These are phyloP conservation scores for Phytophthora vignae DNA, from an alignment of 352 stramenopile species.

Conservation along the genomic window DNA sequence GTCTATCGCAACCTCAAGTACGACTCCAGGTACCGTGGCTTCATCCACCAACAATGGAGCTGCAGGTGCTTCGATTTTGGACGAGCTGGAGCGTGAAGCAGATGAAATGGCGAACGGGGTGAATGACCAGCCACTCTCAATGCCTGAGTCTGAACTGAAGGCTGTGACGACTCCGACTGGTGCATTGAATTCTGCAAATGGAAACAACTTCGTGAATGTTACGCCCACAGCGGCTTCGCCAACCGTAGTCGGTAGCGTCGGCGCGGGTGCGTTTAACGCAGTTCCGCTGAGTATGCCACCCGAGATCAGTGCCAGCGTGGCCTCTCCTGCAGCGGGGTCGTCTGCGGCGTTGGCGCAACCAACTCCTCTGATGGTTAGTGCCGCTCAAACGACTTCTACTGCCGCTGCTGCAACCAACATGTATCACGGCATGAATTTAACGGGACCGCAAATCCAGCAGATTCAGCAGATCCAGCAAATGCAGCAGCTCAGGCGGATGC, in stretches of 20 bases:
- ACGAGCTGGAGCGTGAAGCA: conserved; percentile 85
- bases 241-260: conserved; percentile 19
- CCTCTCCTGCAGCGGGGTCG: conserved; percentile 32
- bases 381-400: conserved; percentile 36
- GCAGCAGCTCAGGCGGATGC: conserved; percentile 83
- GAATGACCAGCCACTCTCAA: conserved; percentile 82
- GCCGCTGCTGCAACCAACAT: conserved; percentile 45
- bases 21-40: conserved; percentile 16
- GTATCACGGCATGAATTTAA: conserved; percentile 86
- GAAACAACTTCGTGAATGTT: conserved; percentile 38
- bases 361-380: conserved; percentile 48
- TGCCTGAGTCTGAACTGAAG: conserved; percentile 86
- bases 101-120: conserved; percentile 89
- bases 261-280: conserved; percentile 51
- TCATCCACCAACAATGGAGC: conserved; percentile 27
- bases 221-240: conserved; percentile 31
- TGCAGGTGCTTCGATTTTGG: conserved; percentile 74
- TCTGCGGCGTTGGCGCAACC: conserved; percentile 53
- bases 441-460: conserved; percentile 78
- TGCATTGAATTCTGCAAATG: conserved; percentile 33
- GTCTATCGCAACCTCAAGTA: conserved; percentile 33
- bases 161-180: conserved; percentile 43
- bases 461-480: conserved; percentile 90
- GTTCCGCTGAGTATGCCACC: conserved; percentile 78
- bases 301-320: conserved; percentile 61